These are phyloP conservation scores for Azolla pinnata DNA, from an alignment of 75 land plant genomes.

Conservation along the genomic window DNA sequence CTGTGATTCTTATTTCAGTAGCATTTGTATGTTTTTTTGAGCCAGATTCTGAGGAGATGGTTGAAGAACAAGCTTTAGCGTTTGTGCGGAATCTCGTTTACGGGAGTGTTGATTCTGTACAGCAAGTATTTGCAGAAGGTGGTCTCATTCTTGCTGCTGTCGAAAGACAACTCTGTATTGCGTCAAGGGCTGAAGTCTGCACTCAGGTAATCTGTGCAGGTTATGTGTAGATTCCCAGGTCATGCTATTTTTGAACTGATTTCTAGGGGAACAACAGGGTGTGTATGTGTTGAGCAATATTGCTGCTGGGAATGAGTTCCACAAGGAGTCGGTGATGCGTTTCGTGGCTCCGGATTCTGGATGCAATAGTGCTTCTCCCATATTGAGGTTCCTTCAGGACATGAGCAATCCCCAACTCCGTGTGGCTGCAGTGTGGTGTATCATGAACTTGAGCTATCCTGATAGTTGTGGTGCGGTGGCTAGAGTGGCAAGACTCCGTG, in stretches of 20 bases:
- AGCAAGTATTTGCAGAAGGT: conserved; percentile 58
- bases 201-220: too few relatives aligned
- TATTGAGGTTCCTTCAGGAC: conserved; percentile 59
- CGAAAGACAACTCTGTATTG: conserved; percentile 43
- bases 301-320: conserved; percentile 60
- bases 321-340: conserved; percentile 78
- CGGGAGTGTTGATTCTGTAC: conserved; percentile 56
- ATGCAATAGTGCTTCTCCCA: conserved; percentile 17
- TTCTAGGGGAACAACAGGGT: conserved; percentile 64
- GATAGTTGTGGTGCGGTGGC: conserved; percentile 30
- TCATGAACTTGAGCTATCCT: conserved; percentile 61
- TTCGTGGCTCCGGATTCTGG: conserved; percentile 27
- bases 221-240: too few relatives aligned
- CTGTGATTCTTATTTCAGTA: too few relatives aligned
- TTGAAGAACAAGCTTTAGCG: conserved; percentile 87
- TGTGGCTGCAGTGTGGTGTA: conserved; percentile 66
- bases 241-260: too few relatives aligned
- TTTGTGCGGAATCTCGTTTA: conserved; percentile 82
- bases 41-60: conserved; percentile 59
- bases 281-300: conserved; percentile 75
- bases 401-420: conserved; percentile 50
- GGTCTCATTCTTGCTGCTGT: conserved; percentile 50
- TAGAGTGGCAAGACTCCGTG: conserved; percentile 47
- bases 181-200: conserved; percentile 47
- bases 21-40: too few relatives aligned